Evolutionary conservation across 148 eudicot genomes (phyloP).

Genomic region (Rhododendron simsii): DNA sequence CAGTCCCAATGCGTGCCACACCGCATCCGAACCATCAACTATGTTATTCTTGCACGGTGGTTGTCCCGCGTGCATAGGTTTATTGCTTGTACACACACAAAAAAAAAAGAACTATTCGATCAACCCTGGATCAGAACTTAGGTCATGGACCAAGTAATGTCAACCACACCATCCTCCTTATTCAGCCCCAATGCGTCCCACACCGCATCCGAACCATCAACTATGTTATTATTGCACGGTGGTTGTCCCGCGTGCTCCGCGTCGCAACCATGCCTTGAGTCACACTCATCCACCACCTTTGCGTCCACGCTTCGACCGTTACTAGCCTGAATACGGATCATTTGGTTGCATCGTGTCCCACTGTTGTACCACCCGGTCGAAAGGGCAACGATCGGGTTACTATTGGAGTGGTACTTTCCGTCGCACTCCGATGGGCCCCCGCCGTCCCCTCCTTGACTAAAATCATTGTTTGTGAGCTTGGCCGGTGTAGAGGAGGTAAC

Average conservation of each 20-base stretch:
- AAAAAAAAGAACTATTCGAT: not conserved
- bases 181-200: not conserved
- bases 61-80: not conserved
- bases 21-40: not conserved
- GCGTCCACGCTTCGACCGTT: not conserved
- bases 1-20: not conserved
- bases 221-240: not conserved
- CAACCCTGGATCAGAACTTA: not conserved
- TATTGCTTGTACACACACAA: no score
- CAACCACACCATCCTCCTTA: not conserved
- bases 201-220: not conserved
- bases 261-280: not conserved
- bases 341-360: not conserved
- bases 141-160: not conserved
- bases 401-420: not conserved
- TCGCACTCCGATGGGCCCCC: not conserved
- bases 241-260: not conserved
- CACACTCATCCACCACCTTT: constrained; percentile 4
- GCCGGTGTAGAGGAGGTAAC: not conserved
- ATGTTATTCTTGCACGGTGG: not conserved
- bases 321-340: not conserved
- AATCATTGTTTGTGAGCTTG: not conserved
- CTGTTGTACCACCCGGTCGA: not conserved
- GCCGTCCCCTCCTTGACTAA: not conserved
- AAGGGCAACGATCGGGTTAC: not conserved